Percentiles rank a stretch among this genome's conserved stretches.
These are phyloP conservation scores for Penicillium egyptiacum DNA, from an alignment of 495 filamentous ascomycete species.

Conservation along the genomic window DNA sequence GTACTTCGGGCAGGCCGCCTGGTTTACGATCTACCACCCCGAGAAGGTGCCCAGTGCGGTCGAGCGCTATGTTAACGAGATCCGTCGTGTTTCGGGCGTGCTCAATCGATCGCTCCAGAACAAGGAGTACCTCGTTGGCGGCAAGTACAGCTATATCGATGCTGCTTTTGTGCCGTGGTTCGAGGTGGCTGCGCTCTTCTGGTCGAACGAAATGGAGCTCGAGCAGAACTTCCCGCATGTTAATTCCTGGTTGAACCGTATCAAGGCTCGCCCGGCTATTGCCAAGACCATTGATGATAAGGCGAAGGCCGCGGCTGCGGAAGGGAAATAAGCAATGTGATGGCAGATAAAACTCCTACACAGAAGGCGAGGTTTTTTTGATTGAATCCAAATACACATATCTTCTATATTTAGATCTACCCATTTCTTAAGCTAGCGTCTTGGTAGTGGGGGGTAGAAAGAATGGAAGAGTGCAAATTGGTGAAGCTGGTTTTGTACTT, in stretches of 20 bases:
- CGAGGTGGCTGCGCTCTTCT: slow-evolving; percentile 17
- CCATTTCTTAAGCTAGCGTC: too few relatives aligned
- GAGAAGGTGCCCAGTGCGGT: slow-evolving; percentile 59
- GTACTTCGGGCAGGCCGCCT: slow-evolving; percentile 62
- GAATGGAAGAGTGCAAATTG: too few relatives aligned
- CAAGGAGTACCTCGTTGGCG: slow-evolving; percentile 60
- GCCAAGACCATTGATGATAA: slow-evolving; percentile 41
- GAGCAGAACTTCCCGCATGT: slow-evolving; percentile 43
- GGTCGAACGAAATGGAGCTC: slow-evolving; percentile 22
- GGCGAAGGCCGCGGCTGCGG: slow-evolving; percentile 14
- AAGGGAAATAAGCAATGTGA: background rate
- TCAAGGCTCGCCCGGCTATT: slow-evolving; percentile 40
- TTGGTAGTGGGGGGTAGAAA: too few relatives aligned
- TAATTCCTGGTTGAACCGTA: slow-evolving; percentile 44
- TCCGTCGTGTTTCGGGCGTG: slow-evolving; percentile 58
- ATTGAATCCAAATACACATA: too few relatives aligned
- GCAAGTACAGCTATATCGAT: slow-evolving; percentile 59
- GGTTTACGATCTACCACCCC: slow-evolving; percentile 55
- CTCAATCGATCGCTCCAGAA: slow-evolving; percentile 52
- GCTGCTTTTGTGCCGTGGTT: slow-evolving; percentile 59
- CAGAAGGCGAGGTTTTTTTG: too few relatives aligned
- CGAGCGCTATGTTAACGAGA: slow-evolving; percentile 61
- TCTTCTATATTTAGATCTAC: too few relatives aligned
- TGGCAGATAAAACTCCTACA: background rate
- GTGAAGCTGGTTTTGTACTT: too few relatives aligned